Evolutionary conservation across 1,284 basidiomycete species (phyloP).

Genomic region (Ustilago loliicola): DNA sequence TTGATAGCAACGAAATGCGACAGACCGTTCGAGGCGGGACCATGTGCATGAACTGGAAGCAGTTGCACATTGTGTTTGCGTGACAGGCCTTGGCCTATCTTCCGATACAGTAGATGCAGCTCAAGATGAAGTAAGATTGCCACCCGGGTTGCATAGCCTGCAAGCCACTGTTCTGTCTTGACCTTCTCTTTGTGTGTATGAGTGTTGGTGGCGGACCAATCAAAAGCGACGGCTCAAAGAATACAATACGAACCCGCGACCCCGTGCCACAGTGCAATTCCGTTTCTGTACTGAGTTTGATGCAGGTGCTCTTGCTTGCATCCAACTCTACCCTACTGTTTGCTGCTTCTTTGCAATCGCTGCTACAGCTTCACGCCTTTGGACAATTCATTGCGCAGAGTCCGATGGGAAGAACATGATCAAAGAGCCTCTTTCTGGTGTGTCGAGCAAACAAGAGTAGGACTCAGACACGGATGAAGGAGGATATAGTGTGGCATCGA

Average conservation of each 20-base stretch:
- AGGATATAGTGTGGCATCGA: not conserved
- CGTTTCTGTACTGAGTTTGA: not conserved
- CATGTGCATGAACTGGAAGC: not conserved
- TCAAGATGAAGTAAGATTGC: not conserved
- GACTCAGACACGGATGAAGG: not conserved
- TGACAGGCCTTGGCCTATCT: not conserved
- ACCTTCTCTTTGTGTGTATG: not conserved
- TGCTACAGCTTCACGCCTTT: not conserved
- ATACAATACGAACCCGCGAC: not conserved
- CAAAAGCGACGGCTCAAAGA: not conserved
- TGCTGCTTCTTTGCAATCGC: not conserved
- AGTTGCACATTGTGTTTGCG: not conserved
- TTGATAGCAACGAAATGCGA: not conserved
- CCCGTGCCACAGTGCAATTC: slow-evolving; percentile 2
- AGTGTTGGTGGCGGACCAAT: slow-evolving; percentile 1
- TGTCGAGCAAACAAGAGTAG: not conserved
- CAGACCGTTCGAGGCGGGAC: not conserved
- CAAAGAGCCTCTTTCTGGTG: not conserved
- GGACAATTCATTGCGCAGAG: not conserved
- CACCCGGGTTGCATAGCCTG: not conserved
- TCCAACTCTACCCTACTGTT: not conserved
- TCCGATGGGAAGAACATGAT: not conserved
- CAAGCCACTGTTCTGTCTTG: not conserved
- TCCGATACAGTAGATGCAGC: not conserved
- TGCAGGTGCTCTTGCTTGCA: slow-evolving; percentile 1